These are phyloP conservation scores for Chaetomiaceae sp. DNA, from an alignment of 2,329 filamentous ascomycete genomes.

Conservation along the genomic window DNA sequence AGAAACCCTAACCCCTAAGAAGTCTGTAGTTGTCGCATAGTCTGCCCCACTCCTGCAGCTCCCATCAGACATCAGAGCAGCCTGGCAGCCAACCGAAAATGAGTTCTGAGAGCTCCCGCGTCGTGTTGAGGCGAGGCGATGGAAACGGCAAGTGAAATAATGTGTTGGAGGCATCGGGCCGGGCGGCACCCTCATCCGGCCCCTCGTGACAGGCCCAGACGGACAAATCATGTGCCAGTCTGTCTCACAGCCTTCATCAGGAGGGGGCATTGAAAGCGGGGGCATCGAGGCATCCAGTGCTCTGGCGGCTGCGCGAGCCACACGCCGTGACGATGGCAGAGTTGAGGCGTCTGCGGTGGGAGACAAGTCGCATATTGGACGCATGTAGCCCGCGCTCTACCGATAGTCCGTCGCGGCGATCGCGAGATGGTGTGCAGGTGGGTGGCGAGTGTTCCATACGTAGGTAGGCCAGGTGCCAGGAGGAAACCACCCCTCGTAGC, in stretches of 20 bases:
- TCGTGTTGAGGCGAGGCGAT: no score
- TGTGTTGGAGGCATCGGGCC: no score
- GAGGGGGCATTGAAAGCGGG: constrained; percentile 8
- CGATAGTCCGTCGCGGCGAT: neutral
- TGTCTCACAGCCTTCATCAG: constrained; percentile 19
- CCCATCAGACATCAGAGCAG: no score
- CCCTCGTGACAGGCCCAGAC: constrained; percentile 19
- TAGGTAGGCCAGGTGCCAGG: constrained; percentile 1
- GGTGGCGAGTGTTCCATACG: neutral
- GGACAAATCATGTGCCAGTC: constrained; percentile 21
- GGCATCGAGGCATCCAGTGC: constrained; percentile 7
- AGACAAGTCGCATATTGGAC: neutral
- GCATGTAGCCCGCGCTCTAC: no score
- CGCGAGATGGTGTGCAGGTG: constrained; percentile 1
- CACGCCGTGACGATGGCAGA: neutral
- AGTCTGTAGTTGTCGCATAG: no score
- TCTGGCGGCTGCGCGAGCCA: neutral
- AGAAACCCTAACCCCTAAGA: neutral
- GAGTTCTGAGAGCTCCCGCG: no score
- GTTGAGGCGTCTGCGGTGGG: neutral
- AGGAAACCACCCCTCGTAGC: neutral
- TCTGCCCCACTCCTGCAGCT: no score
- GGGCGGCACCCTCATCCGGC: no score
- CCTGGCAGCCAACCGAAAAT: no score
- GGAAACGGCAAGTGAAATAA: no score